phyloP scores from a whole-genome alignment of 2,329 filamentous ascomycete species.

The Sclerotinia sclerotiorum region DNA sequence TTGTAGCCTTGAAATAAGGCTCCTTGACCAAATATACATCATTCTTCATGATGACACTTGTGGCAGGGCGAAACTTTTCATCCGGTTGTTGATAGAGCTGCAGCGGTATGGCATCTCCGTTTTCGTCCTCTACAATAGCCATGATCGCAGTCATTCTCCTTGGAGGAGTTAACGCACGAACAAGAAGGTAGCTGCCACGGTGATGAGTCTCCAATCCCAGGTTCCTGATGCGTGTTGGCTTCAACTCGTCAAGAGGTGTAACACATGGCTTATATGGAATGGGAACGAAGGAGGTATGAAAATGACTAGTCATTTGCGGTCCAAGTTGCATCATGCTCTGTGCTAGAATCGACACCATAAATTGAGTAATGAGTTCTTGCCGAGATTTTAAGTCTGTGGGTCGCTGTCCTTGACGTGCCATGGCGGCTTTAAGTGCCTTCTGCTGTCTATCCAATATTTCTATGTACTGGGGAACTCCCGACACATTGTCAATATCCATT shows the following conservation, averaged over 20 bases:
- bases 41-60: constrained; percentile 41
- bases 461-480: constrained; percentile 11
- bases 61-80: constrained; percentile 40
- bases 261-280: constrained; percentile 22
- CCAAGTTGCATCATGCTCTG: neutral
- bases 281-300: constrained; percentile 21
- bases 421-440: constrained; percentile 10
- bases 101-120: constrained; percentile 38
- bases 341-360: neutral
- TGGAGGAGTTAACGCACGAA: constrained; percentile 24
- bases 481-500: constrained; percentile 24
- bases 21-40: constrained; percentile 51
- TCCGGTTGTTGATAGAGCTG: constrained; percentile 47
- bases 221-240: constrained; percentile 30
- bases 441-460: constrained; percentile 11
- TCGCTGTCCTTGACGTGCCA: constrained; percentile 14
- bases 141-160: constrained; percentile 41
- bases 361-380: constrained; percentile 7
- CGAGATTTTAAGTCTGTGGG: constrained; percentile 15
- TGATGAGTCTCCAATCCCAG: constrained; percentile 46
- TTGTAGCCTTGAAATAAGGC: constrained; percentile 49
- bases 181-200: constrained; percentile 42
- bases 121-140: constrained; percentile 33
- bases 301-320: neutral
- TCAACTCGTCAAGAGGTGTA: constrained; percentile 27